These are phyloP conservation scores for Colletotrichum falcatum DNA, from an alignment of 2,329 filamentous ascomycete species.

Conservation along the genomic window DNA sequence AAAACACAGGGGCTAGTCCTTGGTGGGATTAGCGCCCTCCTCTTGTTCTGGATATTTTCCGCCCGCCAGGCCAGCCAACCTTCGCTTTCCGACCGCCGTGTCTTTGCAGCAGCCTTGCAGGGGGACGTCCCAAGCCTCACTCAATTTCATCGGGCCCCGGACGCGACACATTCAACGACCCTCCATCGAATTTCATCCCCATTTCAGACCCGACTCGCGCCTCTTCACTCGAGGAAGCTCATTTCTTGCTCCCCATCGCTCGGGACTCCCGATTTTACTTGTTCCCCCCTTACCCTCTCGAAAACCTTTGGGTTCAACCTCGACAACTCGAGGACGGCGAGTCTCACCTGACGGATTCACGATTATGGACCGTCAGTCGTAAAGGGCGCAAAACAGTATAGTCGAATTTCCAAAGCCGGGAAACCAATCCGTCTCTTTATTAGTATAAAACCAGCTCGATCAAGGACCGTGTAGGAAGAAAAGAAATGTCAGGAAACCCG, in stretches of 20 bases:
- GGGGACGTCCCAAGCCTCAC: conserved; percentile 25
- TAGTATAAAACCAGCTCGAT: neutral
- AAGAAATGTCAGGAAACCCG: conserved; percentile 31
- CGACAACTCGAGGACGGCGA: neutral
- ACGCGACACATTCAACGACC: conserved; percentile 30
- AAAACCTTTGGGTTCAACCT: neutral
- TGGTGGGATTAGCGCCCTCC: neutral
- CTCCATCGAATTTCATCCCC: conserved; percentile 22
- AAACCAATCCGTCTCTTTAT: too few relatives aligned
- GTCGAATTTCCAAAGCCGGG: neutral
- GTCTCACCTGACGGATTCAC: neutral
- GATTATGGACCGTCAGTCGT: conserved; percentile 17
- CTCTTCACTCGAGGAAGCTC: too few relatives aligned
- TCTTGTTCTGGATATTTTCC: conserved; percentile 34
- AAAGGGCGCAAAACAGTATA: conserved; percentile 2
- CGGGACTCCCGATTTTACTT: neutral
- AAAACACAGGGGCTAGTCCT: neutral
- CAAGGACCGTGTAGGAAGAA: neutral
- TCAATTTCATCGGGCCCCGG: conserved; percentile 18
- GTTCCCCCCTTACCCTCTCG: too few relatives aligned
- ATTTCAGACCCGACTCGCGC: neutral
- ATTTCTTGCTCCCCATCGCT: too few relatives aligned
- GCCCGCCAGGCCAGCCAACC: conserved; percentile 35
- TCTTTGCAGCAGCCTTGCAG: conserved; percentile 38
- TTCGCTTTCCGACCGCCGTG: conserved; percentile 3